These are phyloP conservation scores for Tagetes erecta DNA, from an alignment of 129 eudicot species.

Conservation along the genomic window DNA sequence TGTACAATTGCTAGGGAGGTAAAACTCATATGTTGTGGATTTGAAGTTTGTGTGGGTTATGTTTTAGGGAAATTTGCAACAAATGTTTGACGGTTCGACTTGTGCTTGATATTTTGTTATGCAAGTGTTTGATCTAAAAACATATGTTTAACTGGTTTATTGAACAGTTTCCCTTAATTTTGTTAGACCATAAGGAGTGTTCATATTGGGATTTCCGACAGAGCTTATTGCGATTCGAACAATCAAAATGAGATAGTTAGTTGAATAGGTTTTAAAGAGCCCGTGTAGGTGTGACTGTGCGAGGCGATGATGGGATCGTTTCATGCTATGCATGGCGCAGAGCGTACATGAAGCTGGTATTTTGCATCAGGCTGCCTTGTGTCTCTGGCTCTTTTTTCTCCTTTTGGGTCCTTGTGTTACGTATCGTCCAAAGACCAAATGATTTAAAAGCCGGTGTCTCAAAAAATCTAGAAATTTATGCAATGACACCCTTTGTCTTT, in stretches of 20 bases:
- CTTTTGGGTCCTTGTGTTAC: background rate
- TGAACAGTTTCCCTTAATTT: background rate
- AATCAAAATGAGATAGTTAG: slow-evolving; percentile 1
- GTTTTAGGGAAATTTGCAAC: slow-evolving; percentile 14
- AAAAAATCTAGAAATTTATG: background rate
- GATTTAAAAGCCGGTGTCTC: background rate
- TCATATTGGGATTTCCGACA: background rate
- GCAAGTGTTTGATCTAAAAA: background rate
- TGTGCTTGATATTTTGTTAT: background rate
- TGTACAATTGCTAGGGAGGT: background rate
- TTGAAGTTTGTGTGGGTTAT: background rate
- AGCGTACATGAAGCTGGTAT: background rate
- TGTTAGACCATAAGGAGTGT: background rate
- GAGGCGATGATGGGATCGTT: background rate
- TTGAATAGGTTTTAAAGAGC: background rate
- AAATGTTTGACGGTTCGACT: background rate
- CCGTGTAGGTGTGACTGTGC: background rate
- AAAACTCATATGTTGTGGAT: background rate
- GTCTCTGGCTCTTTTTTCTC: background rate
- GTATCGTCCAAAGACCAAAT: background rate
- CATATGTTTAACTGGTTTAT: background rate
- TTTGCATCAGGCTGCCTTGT: background rate
- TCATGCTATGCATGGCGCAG: background rate
- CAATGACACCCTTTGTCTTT: background rate
- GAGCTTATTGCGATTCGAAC: background rate